phyloP scores from a whole-genome alignment of 1,139 yeast species.

The Yamadazyma pseudoaaseri region DNA sequence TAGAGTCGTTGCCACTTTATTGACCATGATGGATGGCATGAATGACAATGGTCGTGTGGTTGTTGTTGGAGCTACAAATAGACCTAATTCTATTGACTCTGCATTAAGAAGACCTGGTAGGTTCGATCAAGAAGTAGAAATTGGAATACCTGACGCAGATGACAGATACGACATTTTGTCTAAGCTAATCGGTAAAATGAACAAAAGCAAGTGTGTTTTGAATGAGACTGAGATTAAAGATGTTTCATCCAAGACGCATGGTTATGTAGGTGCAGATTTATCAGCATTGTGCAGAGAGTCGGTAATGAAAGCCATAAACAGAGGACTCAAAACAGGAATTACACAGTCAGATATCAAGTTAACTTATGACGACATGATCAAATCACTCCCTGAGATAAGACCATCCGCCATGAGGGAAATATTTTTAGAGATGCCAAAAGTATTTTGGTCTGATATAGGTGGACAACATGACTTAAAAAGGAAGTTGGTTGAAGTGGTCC shows the following conservation, averaged over 20 bases:
- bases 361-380: constrained; percentile 53
- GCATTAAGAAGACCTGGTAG: constrained; percentile 64
- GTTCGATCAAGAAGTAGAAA: constrained; percentile 82
- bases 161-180: constrained; percentile 62
- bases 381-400: constrained; percentile 72
- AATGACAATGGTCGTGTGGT: constrained; percentile 69
- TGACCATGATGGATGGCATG: constrained; percentile 89
- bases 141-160: constrained; percentile 73
- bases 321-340: constrained; percentile 38
- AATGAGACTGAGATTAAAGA: constrained; percentile 49
- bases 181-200: constrained; percentile 64
- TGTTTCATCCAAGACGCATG: constrained; percentile 65
- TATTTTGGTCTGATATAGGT: constrained; percentile 92
- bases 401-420: constrained; percentile 98
- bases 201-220: constrained; percentile 51
- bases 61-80: constrained; percentile 76
- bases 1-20: constrained; percentile 82
- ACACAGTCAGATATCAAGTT: constrained; percentile 29
- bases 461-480: constrained; percentile 84
- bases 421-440: constrained; percentile 90
- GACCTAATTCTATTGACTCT: constrained; percentile 75
- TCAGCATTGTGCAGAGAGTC: constrained; percentile 86
- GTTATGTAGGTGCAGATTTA: constrained; percentile 79
- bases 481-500: constrained; percentile 85
- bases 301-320: constrained; percentile 76